These are phyloP conservation scores for Cutaneotrichosporon dermatis DNA, from an alignment of 1,284 basidiomycete species.

Conservation along the genomic window DNA sequence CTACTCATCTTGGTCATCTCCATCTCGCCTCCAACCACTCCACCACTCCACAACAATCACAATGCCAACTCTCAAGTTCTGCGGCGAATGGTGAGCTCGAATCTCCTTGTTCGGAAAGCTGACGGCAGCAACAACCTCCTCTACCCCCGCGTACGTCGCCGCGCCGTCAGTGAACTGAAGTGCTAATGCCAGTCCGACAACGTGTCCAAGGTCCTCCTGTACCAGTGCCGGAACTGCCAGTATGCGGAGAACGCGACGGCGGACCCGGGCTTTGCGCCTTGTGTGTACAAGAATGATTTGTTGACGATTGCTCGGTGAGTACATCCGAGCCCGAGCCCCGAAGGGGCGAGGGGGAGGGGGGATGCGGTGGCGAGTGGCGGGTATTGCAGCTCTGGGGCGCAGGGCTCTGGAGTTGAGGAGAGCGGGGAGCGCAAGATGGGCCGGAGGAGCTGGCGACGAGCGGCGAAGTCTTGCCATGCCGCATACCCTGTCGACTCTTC, in stretches of 20 bases:
- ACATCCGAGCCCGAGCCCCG: too few relatives aligned
- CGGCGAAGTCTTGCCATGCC: too few relatives aligned
- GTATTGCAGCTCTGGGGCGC: too few relatives aligned
- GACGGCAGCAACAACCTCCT: slow-evolving; percentile 73
- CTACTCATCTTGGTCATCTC: not conserved
- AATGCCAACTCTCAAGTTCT: slow-evolving; percentile 65
- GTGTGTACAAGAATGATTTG: slow-evolving; percentile 88
- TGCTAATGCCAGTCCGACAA: slow-evolving; percentile 60
- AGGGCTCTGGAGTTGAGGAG: too few relatives aligned
- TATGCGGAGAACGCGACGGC: slow-evolving; percentile 70
- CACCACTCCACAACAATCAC: not conserved
- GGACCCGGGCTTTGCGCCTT: slow-evolving; percentile 63
- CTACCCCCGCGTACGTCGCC: slow-evolving; percentile 61
- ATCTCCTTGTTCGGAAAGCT: not conserved
- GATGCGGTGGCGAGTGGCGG: not conserved
- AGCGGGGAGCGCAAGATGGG: too few relatives aligned
- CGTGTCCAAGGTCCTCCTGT: slow-evolving; percentile 78
- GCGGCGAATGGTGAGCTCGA: slow-evolving; percentile 63
- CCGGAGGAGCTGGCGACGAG: too few relatives aligned
- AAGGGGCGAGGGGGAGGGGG: not conserved
- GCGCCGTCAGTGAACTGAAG: not conserved
- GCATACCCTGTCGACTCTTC: not conserved
- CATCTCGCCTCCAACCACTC: not conserved
- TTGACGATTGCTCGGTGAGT: slow-evolving; percentile 87
- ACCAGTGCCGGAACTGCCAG: slow-evolving; percentile 86